phyloP scores from a whole-genome alignment of 2,329 filamentous ascomycete genomes.

The Cladosporium halotolerans region DNA sequence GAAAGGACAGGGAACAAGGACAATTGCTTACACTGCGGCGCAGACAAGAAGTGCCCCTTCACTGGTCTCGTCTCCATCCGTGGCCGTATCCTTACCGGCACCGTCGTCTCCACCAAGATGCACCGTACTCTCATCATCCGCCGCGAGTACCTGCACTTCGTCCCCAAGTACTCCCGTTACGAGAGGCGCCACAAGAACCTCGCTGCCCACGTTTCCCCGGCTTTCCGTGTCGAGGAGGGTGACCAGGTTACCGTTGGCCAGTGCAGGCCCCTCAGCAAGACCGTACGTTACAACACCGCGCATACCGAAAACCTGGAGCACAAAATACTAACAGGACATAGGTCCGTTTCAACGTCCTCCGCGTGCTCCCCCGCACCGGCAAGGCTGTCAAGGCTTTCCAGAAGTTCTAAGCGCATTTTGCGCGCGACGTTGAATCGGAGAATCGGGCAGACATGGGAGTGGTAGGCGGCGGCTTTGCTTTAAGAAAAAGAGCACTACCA shows the following conservation, averaged over 20 bases:
- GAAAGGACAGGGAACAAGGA: neutral
- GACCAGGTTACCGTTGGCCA: constrained; percentile 99
- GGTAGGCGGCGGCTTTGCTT: constrained; percentile 12
- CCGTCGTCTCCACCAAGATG: constrained; percentile 99
- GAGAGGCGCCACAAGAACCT: constrained; percentile 99
- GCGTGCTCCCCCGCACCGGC: constrained; percentile 93
- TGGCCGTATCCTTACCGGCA: constrained; percentile 99
- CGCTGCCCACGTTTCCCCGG: constrained; percentile 95
- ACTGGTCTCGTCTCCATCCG: constrained; percentile 98
- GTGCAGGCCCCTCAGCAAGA: constrained; percentile 99
- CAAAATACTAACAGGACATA: constrained; percentile 34
- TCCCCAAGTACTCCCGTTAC: constrained; percentile 99
- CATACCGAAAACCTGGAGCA: neutral
- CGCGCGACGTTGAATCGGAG: constrained; percentile 11
- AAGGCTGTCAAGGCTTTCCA: constrained; percentile 96
- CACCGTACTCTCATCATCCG: constrained; percentile 99
- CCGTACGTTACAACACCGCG: constrained; percentile 59
- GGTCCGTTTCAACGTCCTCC: constrained; percentile 99
- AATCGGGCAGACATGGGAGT: constrained; percentile 12
- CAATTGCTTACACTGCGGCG: constrained; percentile 18
- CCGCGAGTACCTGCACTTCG: constrained; percentile 99
- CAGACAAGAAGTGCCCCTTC: constrained; percentile 99
- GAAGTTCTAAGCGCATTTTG: constrained; percentile 71
- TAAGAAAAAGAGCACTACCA: constrained; percentile 11
- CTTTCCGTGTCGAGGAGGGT: constrained; percentile 99